phyloP scores from a whole-genome alignment of 495 filamentous ascomycete genomes.

The Oleoguttula mirabilis region DNA sequence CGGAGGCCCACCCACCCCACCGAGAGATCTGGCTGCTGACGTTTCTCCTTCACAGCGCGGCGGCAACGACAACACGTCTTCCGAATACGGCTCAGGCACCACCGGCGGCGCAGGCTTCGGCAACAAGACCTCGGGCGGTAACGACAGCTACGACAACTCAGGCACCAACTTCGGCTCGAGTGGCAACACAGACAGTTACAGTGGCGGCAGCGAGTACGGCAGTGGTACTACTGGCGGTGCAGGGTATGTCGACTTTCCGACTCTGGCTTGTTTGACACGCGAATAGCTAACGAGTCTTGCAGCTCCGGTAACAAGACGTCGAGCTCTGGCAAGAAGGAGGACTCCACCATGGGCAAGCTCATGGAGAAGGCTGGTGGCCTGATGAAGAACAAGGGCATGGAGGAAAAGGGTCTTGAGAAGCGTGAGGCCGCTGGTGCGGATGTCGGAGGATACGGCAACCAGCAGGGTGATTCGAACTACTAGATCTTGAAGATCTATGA shows the following conservation, averaged over 20 bases:
- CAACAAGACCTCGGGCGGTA: not conserved
- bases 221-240: conserved; percentile 12
- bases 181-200: not conserved
- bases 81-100: too few species aligned
- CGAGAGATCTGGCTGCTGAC: not conserved
- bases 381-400: conserved; percentile 11
- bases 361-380: conserved; percentile 20
- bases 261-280: not conserved
- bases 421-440: conserved; percentile 6
- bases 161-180: not conserved
- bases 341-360: conserved; percentile 19
- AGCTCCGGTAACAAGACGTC: not conserved
- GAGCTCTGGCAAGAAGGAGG: not conserved
- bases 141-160: not conserved
- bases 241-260: conserved; percentile 5
- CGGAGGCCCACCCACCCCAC: not conserved
- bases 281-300: not conserved
- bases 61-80: too few species aligned
- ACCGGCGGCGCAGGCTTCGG: not conserved
- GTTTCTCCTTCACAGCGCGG: conserved; percentile 1
- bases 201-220: conserved; percentile 11
- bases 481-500: too few species aligned
- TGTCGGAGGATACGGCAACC: conserved; percentile 1
- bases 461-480: conserved; percentile 2
- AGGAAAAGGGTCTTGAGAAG: conserved; percentile 20